phyloP scores from a whole-genome alignment of 2,329 filamentous ascomycete species.

The Ceratocystis smalleyi region DNA sequence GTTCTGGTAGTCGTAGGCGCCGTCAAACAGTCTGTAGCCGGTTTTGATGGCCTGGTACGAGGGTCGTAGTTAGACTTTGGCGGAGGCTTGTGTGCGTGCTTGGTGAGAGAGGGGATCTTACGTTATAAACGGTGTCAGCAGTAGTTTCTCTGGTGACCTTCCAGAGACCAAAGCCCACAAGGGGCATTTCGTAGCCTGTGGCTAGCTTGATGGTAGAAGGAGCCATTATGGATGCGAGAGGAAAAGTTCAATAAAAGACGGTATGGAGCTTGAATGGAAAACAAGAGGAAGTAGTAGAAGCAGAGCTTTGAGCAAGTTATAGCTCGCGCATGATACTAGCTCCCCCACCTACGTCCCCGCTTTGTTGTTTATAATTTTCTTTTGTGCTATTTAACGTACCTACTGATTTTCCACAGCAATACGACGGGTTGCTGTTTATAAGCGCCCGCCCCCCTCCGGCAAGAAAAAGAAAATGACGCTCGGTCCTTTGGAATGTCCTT shows the following conservation, averaged over 20 bases:
- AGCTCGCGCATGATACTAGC: not conserved
- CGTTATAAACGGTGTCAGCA: slow-evolving; percentile 62
- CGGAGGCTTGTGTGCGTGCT: not conserved
- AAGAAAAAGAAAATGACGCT: too few species aligned
- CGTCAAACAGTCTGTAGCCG: slow-evolving; percentile 45
- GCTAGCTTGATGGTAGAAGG: slow-evolving; percentile 39
- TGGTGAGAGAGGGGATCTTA: not conserved
- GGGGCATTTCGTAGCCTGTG: slow-evolving; percentile 54
- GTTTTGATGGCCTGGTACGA: slow-evolving; percentile 38
- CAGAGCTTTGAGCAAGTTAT: slow-evolving; percentile 19
- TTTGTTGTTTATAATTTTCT: not conserved
- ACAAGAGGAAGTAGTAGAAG: slow-evolving; percentile 15
- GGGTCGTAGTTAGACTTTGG: not conserved
- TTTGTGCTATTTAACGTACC: too few species aligned
- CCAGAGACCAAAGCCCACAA: slow-evolving; percentile 67
- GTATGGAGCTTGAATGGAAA: not conserved
- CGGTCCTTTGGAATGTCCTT: slow-evolving; percentile 36
- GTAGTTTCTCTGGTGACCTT: slow-evolving; percentile 62
- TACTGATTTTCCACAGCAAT: too few species aligned
- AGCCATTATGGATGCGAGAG: slow-evolving; percentile 14
- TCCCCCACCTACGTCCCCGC: not conserved
- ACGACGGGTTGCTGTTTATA: too few species aligned
- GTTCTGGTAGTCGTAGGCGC: slow-evolving; percentile 63
- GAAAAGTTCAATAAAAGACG: not conserved
- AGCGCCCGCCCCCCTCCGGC: slow-evolving; percentile 28